Evolutionary conservation across 148 eudicot species (phyloP).

Genomic region (Rhododendron kiyosumense): DNA sequence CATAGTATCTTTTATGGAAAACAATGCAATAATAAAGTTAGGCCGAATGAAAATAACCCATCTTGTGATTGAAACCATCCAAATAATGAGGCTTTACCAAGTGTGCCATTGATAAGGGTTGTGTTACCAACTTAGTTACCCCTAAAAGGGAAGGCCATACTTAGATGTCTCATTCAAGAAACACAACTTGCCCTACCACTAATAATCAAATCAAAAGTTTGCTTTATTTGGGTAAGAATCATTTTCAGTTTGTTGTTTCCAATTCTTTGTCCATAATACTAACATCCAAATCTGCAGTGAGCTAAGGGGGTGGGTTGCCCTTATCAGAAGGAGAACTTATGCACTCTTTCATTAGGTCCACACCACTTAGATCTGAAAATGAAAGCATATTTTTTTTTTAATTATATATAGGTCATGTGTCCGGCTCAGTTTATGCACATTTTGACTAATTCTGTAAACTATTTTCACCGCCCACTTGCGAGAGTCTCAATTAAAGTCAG

Average conservation of each 20-base stretch:
- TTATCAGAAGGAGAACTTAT: not conserved
- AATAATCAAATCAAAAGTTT: not conserved
- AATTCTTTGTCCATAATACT: not conserved
- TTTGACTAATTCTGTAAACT: not conserved
- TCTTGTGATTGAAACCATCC: not conserved
- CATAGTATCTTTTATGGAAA: too few species aligned
- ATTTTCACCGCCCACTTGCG: not conserved
- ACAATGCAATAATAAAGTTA: not conserved
- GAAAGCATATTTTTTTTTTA: not conserved
- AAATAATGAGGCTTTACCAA: not conserved
- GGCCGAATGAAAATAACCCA: not conserved
- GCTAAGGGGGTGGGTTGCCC: not conserved
- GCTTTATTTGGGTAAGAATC: not conserved
- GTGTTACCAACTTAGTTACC: not conserved
- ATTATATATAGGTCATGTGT: too few species aligned
- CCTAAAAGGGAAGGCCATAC: not conserved
- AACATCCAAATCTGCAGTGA: not conserved
- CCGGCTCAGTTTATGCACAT: not conserved
- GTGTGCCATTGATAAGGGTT: not conserved
- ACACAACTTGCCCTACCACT: not conserved
- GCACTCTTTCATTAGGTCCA: not conserved
- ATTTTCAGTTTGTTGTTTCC: not conserved
- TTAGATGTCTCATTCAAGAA: not conserved
- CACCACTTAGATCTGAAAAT: not conserved
- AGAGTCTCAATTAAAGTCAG: too few species aligned